Evolutionary conservation across 805 yeast species (phyloP).

Genomic region (Zygosaccharomyces gambellarensis): DNA sequence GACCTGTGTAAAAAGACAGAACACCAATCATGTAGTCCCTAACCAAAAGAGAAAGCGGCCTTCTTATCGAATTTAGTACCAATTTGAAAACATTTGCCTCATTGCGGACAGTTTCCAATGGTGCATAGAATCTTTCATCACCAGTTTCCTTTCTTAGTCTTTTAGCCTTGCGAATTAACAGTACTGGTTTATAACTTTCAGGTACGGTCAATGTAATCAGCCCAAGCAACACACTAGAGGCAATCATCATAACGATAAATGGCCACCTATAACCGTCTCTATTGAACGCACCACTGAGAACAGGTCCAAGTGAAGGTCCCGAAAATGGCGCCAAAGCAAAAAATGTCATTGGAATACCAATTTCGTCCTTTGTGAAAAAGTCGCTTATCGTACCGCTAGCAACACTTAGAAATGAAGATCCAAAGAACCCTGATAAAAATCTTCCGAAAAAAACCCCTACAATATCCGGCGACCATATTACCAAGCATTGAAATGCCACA

Average conservation of each 20-base stretch:
- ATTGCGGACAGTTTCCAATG: conserved; percentile 38
- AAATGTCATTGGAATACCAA: conserved; percentile 66
- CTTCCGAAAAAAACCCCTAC: conserved; percentile 63
- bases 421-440: conserved; percentile 65
- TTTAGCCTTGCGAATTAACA: conserved; percentile 49
- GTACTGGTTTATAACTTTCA: conserved; percentile 61
- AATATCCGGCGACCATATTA: conserved; percentile 54
- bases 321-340: conserved; percentile 59
- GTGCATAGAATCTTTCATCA: conserved; percentile 43
- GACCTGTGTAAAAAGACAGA: conserved; percentile 52
- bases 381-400: conserved; percentile 79
- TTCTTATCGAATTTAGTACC: conserved; percentile 42
- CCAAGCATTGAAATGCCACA: conserved; percentile 50
- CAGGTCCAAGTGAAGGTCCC: conserved; percentile 70
- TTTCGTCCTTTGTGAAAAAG: conserved; percentile 53
- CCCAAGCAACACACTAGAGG: conserved; percentile 51
- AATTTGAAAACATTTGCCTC: conserved; percentile 41
- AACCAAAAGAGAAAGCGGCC: conserved; percentile 47
- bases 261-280: conserved; percentile 63
- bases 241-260: conserved; percentile 58
- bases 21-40: conserved; percentile 53
- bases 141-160: conserved; percentile 49
- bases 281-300: conserved; percentile 52
- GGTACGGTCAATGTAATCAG: conserved; percentile 45
- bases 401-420: conserved; percentile 68